Conservation (phyloP, 73 alveolate genomes). For the Stentor coeruleus region DNA sequence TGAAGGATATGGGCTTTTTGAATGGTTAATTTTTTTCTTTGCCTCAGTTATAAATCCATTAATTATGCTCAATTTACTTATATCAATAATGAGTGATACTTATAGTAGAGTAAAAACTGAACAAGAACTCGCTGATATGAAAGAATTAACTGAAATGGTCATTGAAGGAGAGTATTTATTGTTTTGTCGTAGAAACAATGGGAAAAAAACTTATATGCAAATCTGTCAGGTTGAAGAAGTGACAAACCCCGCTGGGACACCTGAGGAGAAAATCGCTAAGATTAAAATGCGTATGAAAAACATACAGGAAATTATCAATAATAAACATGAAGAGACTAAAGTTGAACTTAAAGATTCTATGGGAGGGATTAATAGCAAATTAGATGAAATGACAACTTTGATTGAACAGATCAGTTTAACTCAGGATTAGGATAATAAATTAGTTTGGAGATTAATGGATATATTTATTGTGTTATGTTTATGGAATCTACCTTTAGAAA, state of each 20-base stretch:
- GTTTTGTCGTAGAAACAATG: conserved; percentile 14
- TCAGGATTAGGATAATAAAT: too few relatives aligned
- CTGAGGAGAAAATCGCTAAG: not conserved
- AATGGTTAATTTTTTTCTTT: conserved; percentile 36
- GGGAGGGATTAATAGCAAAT: not conserved
- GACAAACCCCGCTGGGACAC: not conserved
- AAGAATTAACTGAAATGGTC: conserved; percentile 40
- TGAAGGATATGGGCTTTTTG: conserved; percentile 10
- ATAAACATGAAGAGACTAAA: not conserved
- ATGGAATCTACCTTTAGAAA: too few relatives aligned
- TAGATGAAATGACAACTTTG: not conserved
- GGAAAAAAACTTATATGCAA: not conserved
- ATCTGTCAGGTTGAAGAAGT: not conserved
- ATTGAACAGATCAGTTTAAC: not conserved
- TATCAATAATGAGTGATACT: conserved; percentile 44
- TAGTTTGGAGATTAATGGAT: too few relatives aligned
- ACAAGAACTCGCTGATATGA: conserved; percentile 30
- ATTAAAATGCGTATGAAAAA: not conserved
- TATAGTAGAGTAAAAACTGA: conserved; percentile 24
- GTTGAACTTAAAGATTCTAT: not conserved
- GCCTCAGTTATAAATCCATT: conserved; percentile 34
- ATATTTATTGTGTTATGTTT: too few relatives aligned
- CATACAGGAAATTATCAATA: not conserved
- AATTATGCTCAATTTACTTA: conserved; percentile 29
- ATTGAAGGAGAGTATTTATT: conserved; percentile 27